Percentiles rank a stretch among this genome's conserved stretches.
Evolutionary conservation across 1,139 yeast genomes (phyloP).

Genomic region (Groenewaldozyma auringiensis): DNA sequence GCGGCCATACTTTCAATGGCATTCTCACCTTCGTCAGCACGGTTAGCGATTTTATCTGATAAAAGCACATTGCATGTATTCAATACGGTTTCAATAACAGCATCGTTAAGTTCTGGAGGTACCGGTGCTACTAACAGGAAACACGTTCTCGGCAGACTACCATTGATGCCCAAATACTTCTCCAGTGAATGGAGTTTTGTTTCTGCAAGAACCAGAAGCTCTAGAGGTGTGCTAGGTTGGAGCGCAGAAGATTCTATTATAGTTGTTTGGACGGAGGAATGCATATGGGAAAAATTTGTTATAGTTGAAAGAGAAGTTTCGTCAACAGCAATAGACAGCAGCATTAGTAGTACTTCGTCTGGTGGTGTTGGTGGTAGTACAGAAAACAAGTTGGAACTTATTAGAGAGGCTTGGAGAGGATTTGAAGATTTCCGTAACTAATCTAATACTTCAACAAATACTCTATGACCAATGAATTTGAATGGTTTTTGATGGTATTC

Average conservation of each 20-base stretch:
- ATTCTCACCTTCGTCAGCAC: constrained; percentile 67
- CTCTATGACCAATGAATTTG: constrained; percentile 31
- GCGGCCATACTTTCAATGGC: constrained; percentile 78
- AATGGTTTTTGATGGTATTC: constrained; percentile 45
- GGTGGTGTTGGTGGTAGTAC: constrained; percentile 10
- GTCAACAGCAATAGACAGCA: constrained; percentile 10
- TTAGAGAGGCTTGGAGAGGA: constrained; percentile 73
- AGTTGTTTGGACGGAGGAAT: constrained; percentile 58
- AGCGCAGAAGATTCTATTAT: constrained; percentile 57
- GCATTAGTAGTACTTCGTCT: background rate
- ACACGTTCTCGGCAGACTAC: constrained; percentile 62
- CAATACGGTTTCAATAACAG: constrained; percentile 37
- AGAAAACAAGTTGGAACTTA: constrained; percentile 46
- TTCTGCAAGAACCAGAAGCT: constrained; percentile 50
- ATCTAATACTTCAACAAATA: constrained; percentile 35
- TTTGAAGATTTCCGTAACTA: constrained; percentile 33
- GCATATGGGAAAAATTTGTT: constrained; percentile 80
- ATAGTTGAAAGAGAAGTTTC: constrained; percentile 45
- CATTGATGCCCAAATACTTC: constrained; percentile 68
- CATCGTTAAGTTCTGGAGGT: constrained; percentile 4
- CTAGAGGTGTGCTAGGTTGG: constrained; percentile 70
- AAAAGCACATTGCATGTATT: constrained; percentile 84
- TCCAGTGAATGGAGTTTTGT: constrained; percentile 87
- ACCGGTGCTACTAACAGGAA: constrained; percentile 39
- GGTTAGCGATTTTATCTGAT: constrained; percentile 79